Conservation (phyloP, 352 stramenopile species). For the Pythium aristosporum region DNA sequence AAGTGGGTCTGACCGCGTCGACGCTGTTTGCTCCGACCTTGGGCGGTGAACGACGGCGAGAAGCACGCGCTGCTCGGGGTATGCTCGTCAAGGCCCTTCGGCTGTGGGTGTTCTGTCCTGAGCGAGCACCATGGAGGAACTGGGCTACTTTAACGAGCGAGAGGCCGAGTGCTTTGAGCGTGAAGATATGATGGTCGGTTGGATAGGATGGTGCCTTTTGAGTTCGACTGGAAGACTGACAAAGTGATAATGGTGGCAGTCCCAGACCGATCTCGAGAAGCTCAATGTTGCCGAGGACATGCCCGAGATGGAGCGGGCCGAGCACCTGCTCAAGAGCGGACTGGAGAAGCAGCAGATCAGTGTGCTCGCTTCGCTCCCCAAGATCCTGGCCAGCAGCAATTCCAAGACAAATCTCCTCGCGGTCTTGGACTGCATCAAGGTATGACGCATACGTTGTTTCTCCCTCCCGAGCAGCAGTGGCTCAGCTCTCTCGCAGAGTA, state of each 20-base stretch:
- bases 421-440: constrained; percentile 78
- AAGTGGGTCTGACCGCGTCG: not conserved
- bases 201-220: not conserved
- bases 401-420: constrained; percentile 64
- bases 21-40: constrained; percentile 13
- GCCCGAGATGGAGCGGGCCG: constrained; percentile 72
- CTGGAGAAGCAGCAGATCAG: constrained; percentile 84
- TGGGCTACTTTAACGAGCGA: constrained; percentile 80
- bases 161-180: constrained; percentile 84
- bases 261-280: constrained; percentile 79
- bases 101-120: not conserved
- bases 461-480: not conserved
- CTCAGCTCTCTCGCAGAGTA: not conserved
- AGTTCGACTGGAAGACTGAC: not conserved
- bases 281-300: constrained; percentile 86
- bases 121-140: constrained; percentile 63
- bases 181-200: constrained; percentile 68
- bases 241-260: constrained; percentile 32
- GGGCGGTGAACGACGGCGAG: constrained; percentile 3
- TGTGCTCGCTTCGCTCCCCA: constrained; percentile 63
- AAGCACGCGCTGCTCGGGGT: constrained; percentile 19
- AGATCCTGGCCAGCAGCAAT: constrained; percentile 72
- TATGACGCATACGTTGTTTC: constrained; percentile 13
- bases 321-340: constrained; percentile 74
- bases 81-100: constrained; percentile 39